A percentile compares a stretch with the other conserved stretches of the same genome.
These are phyloP conservation scores for Phyllostachys edulis DNA, from an alignment of 176 grass and related monocot genomes.

Conservation along the genomic window DNA sequence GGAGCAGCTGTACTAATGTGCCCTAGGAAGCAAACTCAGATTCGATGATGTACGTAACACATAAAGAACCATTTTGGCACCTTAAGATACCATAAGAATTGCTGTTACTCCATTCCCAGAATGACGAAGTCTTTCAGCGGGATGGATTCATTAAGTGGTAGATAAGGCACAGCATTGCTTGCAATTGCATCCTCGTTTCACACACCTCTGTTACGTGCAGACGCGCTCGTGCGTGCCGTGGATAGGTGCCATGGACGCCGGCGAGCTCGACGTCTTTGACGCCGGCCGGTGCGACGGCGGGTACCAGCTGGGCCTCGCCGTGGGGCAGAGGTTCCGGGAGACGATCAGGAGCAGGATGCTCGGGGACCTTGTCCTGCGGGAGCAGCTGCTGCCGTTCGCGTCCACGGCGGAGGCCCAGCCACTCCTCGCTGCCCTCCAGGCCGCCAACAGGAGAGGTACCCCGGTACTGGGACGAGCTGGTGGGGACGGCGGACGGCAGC, in stretches of 20 bases:
- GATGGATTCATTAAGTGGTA: too few species aligned
- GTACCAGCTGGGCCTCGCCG: slow-evolving; percentile 46
- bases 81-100: too few species aligned
- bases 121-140: too few species aligned
- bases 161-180: too few species aligned
- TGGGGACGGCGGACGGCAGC: slow-evolving; percentile 63
- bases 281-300: slow-evolving; percentile 48
- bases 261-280: slow-evolving; percentile 41
- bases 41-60: too few species aligned
- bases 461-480: slow-evolving; percentile 76
- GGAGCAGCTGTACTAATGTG: too few species aligned
- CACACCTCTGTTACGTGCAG: neutral
- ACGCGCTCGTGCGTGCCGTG: neutral
- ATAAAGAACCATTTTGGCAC: too few species aligned
- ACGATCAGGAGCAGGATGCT: slow-evolving; percentile 64
- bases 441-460: slow-evolving; percentile 55
- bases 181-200: too few species aligned
- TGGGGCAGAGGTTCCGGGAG: slow-evolving; percentile 56
- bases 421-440: slow-evolving; percentile 55
- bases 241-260: neutral
- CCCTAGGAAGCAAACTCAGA: too few species aligned
- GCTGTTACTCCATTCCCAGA: too few species aligned
- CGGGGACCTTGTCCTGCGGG: slow-evolving; percentile 53
- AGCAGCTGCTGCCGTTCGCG: slow-evolving; percentile 77
- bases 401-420: slow-evolving; percentile 33